These are phyloP conservation scores for Amanita brunnescens DNA, from an alignment of 768 basidiomycete genomes.

Conservation along the genomic window DNA sequence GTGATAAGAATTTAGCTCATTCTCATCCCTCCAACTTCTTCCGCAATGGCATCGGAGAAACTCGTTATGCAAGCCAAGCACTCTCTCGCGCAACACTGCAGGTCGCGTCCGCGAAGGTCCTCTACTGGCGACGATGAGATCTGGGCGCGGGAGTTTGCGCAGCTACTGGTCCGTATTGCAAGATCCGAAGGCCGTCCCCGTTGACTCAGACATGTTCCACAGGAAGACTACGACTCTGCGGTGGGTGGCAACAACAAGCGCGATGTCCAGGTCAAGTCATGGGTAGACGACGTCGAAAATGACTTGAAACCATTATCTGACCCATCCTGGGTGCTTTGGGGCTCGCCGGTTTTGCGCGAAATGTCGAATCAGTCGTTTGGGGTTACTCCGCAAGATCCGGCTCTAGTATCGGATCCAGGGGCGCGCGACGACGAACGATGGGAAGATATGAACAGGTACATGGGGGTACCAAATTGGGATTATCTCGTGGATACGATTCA, in stretches of 20 bases:
- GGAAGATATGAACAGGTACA: conserved; percentile 4
- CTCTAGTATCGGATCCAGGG: neutral
- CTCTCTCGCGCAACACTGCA: neutral
- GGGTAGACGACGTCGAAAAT: neutral
- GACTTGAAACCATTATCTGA: neutral
- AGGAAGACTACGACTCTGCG: conserved; percentile 2
- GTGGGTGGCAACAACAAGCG: neutral
- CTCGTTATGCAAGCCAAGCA: neutral
- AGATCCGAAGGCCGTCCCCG: neutral
- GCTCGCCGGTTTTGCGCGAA: neutral
- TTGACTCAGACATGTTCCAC: neutral
- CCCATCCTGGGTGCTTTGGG: neutral
- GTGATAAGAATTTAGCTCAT: neutral
- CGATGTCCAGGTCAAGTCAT: neutral
- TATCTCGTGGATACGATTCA: conserved; percentile 3
- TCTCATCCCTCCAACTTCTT: neutral
- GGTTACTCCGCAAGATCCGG: neutral
- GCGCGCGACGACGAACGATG: neutral
- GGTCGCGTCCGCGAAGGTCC: neutral
- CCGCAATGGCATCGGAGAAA: neutral
- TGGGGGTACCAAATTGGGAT: conserved; percentile 1
- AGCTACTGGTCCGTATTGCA: neutral
- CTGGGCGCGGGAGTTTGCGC: neutral
- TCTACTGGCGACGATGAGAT: neutral
- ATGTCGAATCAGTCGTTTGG: neutral